Evolutionary conservation across 352 stramenopile species (phyloP).

Genomic region (Pythium apleroticum): DNA sequence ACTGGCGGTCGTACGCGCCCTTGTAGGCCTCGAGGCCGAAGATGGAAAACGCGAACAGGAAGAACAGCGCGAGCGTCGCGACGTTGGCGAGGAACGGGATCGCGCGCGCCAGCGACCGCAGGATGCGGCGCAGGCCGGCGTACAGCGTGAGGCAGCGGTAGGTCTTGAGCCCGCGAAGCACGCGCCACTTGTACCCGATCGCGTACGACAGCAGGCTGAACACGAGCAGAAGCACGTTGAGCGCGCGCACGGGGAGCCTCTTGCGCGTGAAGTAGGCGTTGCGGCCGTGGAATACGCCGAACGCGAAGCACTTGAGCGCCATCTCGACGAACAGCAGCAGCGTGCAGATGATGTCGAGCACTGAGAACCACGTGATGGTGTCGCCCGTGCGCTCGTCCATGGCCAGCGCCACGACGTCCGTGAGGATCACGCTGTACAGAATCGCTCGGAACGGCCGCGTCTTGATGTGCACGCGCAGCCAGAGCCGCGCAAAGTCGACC

Average conservation of each 20-base stretch:
- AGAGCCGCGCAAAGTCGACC: conserved; percentile 19
- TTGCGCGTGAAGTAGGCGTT: conserved; percentile 58
- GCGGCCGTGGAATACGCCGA: conserved; percentile 40
- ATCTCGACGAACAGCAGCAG: conserved; percentile 59
- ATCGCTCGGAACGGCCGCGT: conserved; percentile 40
- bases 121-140: conserved; percentile 60
- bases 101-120: conserved; percentile 59
- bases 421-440: conserved; percentile 46
- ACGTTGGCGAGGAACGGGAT: conserved; percentile 81
- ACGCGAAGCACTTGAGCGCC: conserved; percentile 52
- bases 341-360: conserved; percentile 65
- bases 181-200: conserved; percentile 36
- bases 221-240: conserved; percentile 53
- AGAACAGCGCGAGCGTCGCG: conserved; percentile 67
- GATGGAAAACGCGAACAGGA: conserved; percentile 75
- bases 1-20: conserved; percentile 54
- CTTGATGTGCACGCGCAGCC: conserved; percentile 46
- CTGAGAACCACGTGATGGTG: conserved; percentile 13
- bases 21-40: conserved; percentile 72
- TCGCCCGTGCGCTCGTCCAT: conserved; percentile 48
- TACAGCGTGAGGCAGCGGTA: conserved; percentile 65
- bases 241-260: conserved; percentile 34
- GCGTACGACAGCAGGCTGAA: conserved; percentile 52
- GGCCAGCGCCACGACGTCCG: conserved; percentile 56
- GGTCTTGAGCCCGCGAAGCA: conserved; percentile 68